phyloP scores from a whole-genome alignment of 352 stramenopile species.

The Pythium rhizo-oryzae region DNA sequence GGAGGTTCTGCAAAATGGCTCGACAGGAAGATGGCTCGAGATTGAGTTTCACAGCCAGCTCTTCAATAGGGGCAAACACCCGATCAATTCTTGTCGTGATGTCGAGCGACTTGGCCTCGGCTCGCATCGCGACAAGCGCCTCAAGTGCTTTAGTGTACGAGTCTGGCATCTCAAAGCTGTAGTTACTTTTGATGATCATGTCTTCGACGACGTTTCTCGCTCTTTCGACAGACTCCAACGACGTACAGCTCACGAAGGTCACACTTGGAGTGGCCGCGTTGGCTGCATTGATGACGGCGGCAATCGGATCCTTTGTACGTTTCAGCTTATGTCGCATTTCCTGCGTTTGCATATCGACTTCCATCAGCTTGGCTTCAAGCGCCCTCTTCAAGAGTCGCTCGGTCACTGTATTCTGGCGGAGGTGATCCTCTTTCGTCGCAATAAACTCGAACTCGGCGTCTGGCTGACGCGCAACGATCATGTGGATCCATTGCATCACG shows the following conservation, averaged over 20 bases:
- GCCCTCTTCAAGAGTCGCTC: not conserved
- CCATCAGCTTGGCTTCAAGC: not conserved
- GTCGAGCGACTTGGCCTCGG: not conserved
- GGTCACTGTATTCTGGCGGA: not conserved
- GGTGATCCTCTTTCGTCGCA: slow-evolving; percentile 11
- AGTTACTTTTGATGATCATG: not conserved
- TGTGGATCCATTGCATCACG: not conserved
- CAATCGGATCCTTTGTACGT: not conserved
- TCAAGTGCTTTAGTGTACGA: not conserved
- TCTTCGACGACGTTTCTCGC: not conserved
- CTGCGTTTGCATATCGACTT: not conserved
- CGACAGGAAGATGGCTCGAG: not conserved
- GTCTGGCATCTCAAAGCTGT: slow-evolving; percentile 14
- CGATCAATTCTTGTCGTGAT: not conserved
- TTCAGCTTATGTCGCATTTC: not conserved
- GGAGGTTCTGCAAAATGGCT: slow-evolving; percentile 5
- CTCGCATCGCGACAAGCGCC: not conserved
- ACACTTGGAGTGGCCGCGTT: not conserved
- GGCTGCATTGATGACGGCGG: too few relatives aligned
- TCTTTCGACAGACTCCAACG: not conserved
- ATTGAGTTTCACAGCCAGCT: not conserved
- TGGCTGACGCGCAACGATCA: not conserved
- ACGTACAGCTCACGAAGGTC: too few relatives aligned
- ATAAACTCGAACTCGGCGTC: slow-evolving; percentile 28
- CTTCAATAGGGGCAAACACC: not conserved